Evolutionary conservation across 805 yeast genomes (phyloP).

Genomic region (Debaryomyces castellii): DNA sequence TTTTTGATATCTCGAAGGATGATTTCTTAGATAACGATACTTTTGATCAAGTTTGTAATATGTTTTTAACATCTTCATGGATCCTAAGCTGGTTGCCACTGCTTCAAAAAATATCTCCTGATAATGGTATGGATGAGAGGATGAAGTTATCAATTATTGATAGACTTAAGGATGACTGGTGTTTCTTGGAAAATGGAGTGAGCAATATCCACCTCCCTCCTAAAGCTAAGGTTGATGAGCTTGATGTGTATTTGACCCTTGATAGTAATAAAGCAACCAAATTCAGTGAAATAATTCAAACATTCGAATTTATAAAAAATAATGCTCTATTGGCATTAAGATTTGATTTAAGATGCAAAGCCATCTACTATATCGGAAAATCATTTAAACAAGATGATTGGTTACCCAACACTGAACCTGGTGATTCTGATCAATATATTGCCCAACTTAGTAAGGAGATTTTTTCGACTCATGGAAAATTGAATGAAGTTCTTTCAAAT

Average conservation of each 20-base stretch:
- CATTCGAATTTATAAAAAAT: slow-evolving; percentile 34
- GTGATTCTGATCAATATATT: slow-evolving; percentile 58
- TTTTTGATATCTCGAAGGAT: slow-evolving; percentile 39
- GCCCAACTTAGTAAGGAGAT: slow-evolving; percentile 51
- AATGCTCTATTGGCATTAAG: slow-evolving; percentile 49
- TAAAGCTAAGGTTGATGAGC: slow-evolving; percentile 17
- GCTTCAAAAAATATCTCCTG: slow-evolving; percentile 44
- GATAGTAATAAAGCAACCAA: slow-evolving; percentile 25
- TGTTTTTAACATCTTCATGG: slow-evolving; percentile 58
- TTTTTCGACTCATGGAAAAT: slow-evolving; percentile 43
- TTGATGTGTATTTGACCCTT: slow-evolving; percentile 33
- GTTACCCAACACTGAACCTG: slow-evolving; percentile 51
- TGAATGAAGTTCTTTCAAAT: slow-evolving; percentile 35
- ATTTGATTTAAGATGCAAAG: slow-evolving; percentile 55
- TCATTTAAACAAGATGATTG: slow-evolving; percentile 51
- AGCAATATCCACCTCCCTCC: slow-evolving; percentile 10
- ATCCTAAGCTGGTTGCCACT: slow-evolving; percentile 59
- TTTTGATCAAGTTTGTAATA: slow-evolving; percentile 50
- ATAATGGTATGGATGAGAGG: slow-evolving; percentile 15
- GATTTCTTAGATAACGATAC: slow-evolving; percentile 56
- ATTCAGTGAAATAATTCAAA: slow-evolving; percentile 36
- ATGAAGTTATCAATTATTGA: slow-evolving; percentile 26
- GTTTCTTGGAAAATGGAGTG: slow-evolving; percentile 41
- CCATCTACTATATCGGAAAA: slow-evolving; percentile 50
- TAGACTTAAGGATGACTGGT: slow-evolving; percentile 38